A percentile compares a stretch with the other conserved stretches of the same genome.
Evolutionary conservation across 2,329 filamentous ascomycete genomes (phyloP).

Genomic region (Huntiella decipiens): DNA sequence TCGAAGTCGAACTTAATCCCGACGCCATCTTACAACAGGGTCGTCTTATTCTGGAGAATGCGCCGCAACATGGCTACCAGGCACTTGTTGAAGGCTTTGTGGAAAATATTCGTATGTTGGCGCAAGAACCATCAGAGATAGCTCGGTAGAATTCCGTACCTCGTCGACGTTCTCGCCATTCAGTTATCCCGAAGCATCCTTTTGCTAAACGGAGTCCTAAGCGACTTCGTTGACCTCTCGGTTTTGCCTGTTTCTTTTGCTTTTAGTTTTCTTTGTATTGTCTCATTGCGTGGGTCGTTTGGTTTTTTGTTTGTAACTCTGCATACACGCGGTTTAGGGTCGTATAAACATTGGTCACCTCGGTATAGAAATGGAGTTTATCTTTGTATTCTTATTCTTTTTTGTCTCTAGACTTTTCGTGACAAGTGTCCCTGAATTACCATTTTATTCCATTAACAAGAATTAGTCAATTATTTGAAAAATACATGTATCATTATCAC

Average conservation of each 20-base stretch:
- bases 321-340: too few species aligned
- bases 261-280: not conserved
- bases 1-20: constrained; percentile 60
- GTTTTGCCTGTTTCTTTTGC: not conserved
- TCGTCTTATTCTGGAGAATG: constrained; percentile 28
- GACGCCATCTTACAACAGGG: constrained; percentile 47
- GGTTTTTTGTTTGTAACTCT: not conserved
- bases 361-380: too few species aligned
- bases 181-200: too few species aligned
- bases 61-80: constrained; percentile 38
- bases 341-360: too few species aligned
- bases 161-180: too few species aligned
- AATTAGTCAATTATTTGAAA: constrained; percentile 1
- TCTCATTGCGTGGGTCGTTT: not conserved
- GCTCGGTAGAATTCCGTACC: not conserved
- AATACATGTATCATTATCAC: not conserved
- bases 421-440: not conserved
- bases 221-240: not conserved
- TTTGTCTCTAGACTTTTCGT: not conserved
- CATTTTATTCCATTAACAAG: not conserved
- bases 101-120: constrained; percentile 49
- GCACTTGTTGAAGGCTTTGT: constrained; percentile 54
- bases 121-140: constrained; percentile 24
- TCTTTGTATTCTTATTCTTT: constrained; percentile 2
- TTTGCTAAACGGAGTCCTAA: too few species aligned